phyloP scores from a whole-genome alignment of 2,329 filamentous ascomycete species.

The Colletotrichum gloeosporioides region DNA sequence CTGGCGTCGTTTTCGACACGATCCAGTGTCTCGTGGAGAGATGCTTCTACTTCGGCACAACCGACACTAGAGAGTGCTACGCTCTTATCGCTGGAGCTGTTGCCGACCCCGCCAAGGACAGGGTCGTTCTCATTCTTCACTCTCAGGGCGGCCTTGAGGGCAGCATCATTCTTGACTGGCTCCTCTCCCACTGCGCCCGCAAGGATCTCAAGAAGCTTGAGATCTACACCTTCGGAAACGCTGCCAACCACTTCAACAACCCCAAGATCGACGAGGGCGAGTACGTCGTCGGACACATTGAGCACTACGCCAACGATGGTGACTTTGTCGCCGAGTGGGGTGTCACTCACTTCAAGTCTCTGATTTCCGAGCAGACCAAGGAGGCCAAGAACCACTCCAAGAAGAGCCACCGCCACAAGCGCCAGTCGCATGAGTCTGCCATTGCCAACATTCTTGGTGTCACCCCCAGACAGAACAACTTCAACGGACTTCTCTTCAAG shows the following conservation, averaged over 20 bases:
- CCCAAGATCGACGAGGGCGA: conserved; percentile 44
- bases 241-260: conserved; percentile 84
- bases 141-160: conserved; percentile 80
- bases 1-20: conserved; percentile 72
- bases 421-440: too few species aligned
- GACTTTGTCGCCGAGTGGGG: conserved; percentile 81
- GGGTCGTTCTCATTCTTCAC: conserved; percentile 74
- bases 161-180: conserved; percentile 76
- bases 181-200: conserved; percentile 73
- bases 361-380: not conserved
- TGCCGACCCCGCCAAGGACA: conserved; percentile 44
- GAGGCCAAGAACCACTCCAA: not conserved
- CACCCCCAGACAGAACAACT: not conserved
- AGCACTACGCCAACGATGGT: conserved; percentile 79
- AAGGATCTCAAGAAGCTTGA: conserved; percentile 72
- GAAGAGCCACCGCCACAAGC: not conserved
- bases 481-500: conserved; percentile 50
- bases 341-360: conserved; percentile 65
- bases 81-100: conserved; percentile 67
- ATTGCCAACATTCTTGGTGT: not conserved
- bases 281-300: conserved; percentile 71
- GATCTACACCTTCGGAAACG: conserved; percentile 79
- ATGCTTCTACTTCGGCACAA: conserved; percentile 74
- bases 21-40: conserved; percentile 80
- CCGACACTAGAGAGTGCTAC: conserved; percentile 69